phyloP scores from a whole-genome alignment of 2,329 filamentous ascomycete genomes.

The Bipolaris gigantea region DNA sequence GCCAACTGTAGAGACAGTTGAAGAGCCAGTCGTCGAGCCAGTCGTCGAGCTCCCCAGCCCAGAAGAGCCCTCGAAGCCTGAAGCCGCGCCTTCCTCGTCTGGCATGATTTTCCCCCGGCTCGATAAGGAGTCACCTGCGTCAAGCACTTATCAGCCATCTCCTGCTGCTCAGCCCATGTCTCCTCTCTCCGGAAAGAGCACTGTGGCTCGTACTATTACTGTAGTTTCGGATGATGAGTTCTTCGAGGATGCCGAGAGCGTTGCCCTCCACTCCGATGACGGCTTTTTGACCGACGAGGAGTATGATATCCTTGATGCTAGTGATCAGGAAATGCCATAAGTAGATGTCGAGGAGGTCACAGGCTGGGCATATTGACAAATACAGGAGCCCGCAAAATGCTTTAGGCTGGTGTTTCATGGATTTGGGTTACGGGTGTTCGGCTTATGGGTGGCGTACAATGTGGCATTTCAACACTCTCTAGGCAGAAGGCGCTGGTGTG shows the following conservation, averaged over 20 bases:
- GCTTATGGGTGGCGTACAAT: constrained; percentile 3
- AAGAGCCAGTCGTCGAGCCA: constrained; percentile 8
- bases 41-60: constrained; percentile 40
- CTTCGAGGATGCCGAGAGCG: constrained; percentile 61
- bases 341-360: neutral
- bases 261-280: constrained; percentile 59
- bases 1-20: neutral
- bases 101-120: constrained; percentile 97
- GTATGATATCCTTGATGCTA: constrained; percentile 95
- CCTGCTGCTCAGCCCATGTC: constrained; percentile 35
- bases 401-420: constrained; percentile 5
- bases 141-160: constrained; percentile 72
- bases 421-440: constrained; percentile 4
- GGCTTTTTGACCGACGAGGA: constrained; percentile 96
- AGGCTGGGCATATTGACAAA: neutral
- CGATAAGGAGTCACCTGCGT: constrained; percentile 85
- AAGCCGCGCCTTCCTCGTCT: constrained; percentile 31
- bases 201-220: constrained; percentile 36
- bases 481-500: constrained; percentile 9
- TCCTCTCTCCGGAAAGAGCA: constrained; percentile 31
- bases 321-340: constrained; percentile 70
- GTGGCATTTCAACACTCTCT: constrained; percentile 2
- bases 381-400: neutral
- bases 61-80: constrained; percentile 29
- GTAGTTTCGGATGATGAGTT: constrained; percentile 55